These are phyloP conservation scores for Thielaviopsis punctulata DNA, from an alignment of 2,329 filamentous ascomycete genomes.

Conservation along the genomic window DNA sequence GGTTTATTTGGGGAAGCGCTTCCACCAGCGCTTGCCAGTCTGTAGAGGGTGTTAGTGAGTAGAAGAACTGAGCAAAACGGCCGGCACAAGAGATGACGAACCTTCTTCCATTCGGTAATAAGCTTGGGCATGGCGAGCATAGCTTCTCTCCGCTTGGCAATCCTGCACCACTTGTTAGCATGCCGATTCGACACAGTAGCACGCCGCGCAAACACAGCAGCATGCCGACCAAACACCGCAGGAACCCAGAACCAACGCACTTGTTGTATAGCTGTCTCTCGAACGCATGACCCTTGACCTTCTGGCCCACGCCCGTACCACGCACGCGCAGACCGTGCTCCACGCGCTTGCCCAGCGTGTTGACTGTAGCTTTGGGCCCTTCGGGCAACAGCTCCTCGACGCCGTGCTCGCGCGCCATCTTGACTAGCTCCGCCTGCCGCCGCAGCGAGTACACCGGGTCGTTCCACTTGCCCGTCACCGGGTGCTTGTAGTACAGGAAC, in stretches of 20 bases:
- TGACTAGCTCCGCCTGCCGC: slow-evolving; percentile 78
- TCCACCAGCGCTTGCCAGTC: slow-evolving; percentile 12
- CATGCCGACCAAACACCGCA: too few relatives aligned
- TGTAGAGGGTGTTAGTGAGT: slow-evolving; percentile 3
- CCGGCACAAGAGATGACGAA: slow-evolving; percentile 25
- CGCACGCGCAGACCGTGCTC: slow-evolving; percentile 72
- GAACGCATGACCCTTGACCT: slow-evolving; percentile 88
- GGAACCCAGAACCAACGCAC: slow-evolving; percentile 32
- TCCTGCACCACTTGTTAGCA: slow-evolving; percentile 25
- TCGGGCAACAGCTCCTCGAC: slow-evolving; percentile 67
- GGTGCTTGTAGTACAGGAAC: slow-evolving; percentile 65
- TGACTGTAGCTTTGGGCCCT: slow-evolving; percentile 57
- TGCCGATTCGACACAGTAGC: neutral
- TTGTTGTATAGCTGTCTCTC: slow-evolving; percentile 70
- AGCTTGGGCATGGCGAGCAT: slow-evolving; percentile 91
- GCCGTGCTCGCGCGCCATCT: slow-evolving; percentile 61
- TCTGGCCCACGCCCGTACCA: slow-evolving; percentile 82
- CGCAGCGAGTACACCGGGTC: slow-evolving; percentile 69
- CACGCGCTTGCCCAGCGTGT: slow-evolving; percentile 51
- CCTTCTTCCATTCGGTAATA: slow-evolving; percentile 85
- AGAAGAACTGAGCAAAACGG: neutral
- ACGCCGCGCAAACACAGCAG: too few relatives aligned
- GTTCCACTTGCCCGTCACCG: slow-evolving; percentile 65
- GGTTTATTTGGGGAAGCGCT: slow-evolving; percentile 33
- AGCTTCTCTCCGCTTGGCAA: slow-evolving; percentile 78